Percentiles rank a stretch among this genome's conserved stretches.
These are phyloP conservation scores for Globisporangium nodosum DNA, from an alignment of 352 stramenopile genomes.

Conservation along the genomic window DNA sequence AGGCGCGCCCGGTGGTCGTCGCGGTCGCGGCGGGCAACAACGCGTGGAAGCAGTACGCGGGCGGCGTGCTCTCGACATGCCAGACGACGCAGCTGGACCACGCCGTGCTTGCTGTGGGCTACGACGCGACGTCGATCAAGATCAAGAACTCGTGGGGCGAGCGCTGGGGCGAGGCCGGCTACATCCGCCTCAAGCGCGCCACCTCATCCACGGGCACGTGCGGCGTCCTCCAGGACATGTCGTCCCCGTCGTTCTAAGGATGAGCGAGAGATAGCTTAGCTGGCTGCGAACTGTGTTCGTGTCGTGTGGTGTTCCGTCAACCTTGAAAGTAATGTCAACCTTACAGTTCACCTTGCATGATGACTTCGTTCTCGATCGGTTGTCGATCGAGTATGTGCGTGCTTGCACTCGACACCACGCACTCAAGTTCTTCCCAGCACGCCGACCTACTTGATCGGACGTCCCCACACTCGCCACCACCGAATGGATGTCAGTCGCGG, in stretches of 20 bases:
- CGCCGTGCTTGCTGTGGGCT: slow-evolving; percentile 94
- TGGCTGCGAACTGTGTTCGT: neutral
- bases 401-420: too few relatives aligned
- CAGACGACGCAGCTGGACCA: slow-evolving; percentile 92
- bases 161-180: slow-evolving; percentile 89
- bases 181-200: slow-evolving; percentile 74
- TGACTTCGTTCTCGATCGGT: too few relatives aligned
- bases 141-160: slow-evolving; percentile 96
- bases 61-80: slow-evolving; percentile 78
- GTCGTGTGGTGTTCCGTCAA: neutral
- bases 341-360: too few relatives aligned
- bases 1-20: slow-evolving; percentile 89
- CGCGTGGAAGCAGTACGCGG: slow-evolving; percentile 95
- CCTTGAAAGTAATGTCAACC: too few relatives aligned
- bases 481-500: too few relatives aligned
- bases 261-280: neutral
- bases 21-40: slow-evolving; percentile 91
- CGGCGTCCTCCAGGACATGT: slow-evolving; percentile 32
- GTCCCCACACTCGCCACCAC: too few relatives aligned
- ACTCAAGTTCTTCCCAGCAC: too few relatives aligned
- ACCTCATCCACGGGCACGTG: slow-evolving; percentile 38
- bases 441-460: too few relatives aligned
- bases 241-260: slow-evolving; percentile 18
- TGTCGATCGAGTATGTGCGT: too few relatives aligned
- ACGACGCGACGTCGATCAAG: slow-evolving; percentile 87